A percentile compares a stretch with the other conserved stretches of the same genome.
Conservation (phyloP, 768 basidiomycete species). For the Heimioporus sp. region DNA sequence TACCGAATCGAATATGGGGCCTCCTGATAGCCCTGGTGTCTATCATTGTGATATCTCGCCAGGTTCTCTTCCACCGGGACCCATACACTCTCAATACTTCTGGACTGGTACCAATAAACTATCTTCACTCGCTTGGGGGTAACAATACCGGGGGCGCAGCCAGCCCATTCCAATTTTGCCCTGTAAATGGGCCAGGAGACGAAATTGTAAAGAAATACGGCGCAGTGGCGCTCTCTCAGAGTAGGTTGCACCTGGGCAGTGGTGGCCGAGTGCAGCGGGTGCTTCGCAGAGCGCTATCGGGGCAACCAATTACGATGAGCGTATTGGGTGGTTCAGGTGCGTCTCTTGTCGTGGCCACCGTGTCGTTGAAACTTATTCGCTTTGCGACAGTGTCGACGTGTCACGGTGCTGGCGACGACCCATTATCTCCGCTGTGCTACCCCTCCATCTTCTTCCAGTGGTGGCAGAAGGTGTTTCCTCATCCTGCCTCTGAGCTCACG, state of each 20-base stretch:
- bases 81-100: conserved; percentile 33
- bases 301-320: conserved; percentile 86
- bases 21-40: conserved; percentile 54
- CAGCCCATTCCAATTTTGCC: conserved; percentile 91
- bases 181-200: conserved; percentile 81
- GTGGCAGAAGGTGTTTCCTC: conserved; percentile 98
- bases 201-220: conserved; percentile 79
- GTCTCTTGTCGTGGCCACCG: conserved; percentile 16
- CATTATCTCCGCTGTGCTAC: conserved; percentile 80
- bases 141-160: conserved; percentile 36
- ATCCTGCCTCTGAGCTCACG: conserved; percentile 95
- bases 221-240: conserved; percentile 67
- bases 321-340: conserved; percentile 86
- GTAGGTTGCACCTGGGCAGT: conserved; percentile 74
- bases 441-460: conserved; percentile 95
- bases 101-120: conserved; percentile 71
- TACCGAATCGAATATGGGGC: conserved; percentile 70
- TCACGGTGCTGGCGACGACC: conserved; percentile 91
- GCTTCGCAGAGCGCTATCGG: conserved; percentile 78
- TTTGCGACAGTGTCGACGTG: conserved; percentile 77
- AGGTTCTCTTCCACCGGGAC: conserved; percentile 37
- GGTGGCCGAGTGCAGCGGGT: conserved; percentile 81
- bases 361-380: not conserved
- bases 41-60: conserved; percentile 57
- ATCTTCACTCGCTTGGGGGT: conserved; percentile 56